These are phyloP conservation scores for Trichoderma cornu-damae DNA, from an alignment of 2,329 filamentous ascomycete species.

Conservation along the genomic window DNA sequence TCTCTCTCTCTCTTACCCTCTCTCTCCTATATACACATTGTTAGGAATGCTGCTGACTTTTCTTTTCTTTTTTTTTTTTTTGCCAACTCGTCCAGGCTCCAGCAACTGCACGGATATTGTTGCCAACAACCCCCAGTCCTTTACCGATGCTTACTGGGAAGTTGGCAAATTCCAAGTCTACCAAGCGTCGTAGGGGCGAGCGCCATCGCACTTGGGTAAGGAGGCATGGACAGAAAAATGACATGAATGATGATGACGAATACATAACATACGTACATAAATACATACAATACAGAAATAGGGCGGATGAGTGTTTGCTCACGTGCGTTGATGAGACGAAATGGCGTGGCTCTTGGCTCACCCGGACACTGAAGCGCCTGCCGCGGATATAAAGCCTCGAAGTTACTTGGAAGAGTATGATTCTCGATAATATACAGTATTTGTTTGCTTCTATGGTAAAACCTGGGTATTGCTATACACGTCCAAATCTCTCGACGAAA, in stretches of 20 bases:
- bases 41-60: background rate
- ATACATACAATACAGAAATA: too few relatives aligned
- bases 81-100: too few relatives aligned
- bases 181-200: conserved; percentile 27
- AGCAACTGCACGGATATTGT: conserved; percentile 54
- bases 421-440: conserved; percentile 7
- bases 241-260: too few relatives aligned
- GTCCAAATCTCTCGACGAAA: background rate
- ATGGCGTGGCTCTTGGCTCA: background rate
- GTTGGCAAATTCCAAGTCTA: conserved; percentile 59
- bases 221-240: background rate
- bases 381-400: background rate
- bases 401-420: background rate
- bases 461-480: conserved; percentile 9
- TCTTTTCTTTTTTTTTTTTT: background rate
- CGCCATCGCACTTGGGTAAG: background rate
- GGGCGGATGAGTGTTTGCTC: background rate
- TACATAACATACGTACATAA: too few relatives aligned
- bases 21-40: too few relatives aligned
- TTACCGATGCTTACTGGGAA: conserved; percentile 59
- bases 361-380: too few relatives aligned
- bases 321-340: background rate
- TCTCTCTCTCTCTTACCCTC: too few relatives aligned
- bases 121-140: conserved; percentile 51
- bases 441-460: conserved; percentile 13